Percentiles rank a stretch among this genome's conserved stretches.
phyloP scores from a whole-genome alignment of 179 eudicot genomes.

The Corrigiola litoralis region DNA sequence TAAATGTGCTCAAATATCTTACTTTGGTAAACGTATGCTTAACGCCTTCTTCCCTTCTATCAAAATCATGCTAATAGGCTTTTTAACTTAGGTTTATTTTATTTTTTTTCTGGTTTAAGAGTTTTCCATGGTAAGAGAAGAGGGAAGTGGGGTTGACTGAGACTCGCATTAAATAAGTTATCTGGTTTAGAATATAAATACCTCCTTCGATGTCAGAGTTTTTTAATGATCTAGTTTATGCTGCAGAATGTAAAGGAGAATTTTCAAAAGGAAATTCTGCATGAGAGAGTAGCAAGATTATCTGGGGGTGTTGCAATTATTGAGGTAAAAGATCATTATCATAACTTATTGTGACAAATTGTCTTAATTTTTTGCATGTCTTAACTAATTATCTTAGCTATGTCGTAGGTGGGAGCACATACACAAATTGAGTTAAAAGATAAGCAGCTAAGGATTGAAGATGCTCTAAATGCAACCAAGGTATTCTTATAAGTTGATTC shows the following conservation, averaged over 20 bases:
- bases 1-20: background rate
- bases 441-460: slow-evolving; percentile 75
- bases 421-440: slow-evolving; percentile 91
- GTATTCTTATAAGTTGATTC: slow-evolving; percentile 23
- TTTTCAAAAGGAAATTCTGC: slow-evolving; percentile 59
- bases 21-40: background rate
- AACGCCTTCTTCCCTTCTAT: background rate
- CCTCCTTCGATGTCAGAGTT: background rate
- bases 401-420: slow-evolving; percentile 71
- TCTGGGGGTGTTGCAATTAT: slow-evolving; percentile 87
- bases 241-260: slow-evolving; percentile 78
- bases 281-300: slow-evolving; percentile 81
- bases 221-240: slow-evolving; percentile 1
- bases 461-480: slow-evolving; percentile 89
- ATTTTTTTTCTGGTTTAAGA: background rate
- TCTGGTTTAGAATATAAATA: background rate
- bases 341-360: background rate
- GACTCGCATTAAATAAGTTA: background rate
- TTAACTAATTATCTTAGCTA: background rate
- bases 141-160: background rate
- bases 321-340: slow-evolving; percentile 46
- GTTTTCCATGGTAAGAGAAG: background rate
- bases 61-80: background rate
- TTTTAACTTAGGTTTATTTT: background rate
- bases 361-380: background rate